Conservation (phyloP, 2,329 filamentous ascomycete species). For the Thermothelomyces thermophilus region DNA sequence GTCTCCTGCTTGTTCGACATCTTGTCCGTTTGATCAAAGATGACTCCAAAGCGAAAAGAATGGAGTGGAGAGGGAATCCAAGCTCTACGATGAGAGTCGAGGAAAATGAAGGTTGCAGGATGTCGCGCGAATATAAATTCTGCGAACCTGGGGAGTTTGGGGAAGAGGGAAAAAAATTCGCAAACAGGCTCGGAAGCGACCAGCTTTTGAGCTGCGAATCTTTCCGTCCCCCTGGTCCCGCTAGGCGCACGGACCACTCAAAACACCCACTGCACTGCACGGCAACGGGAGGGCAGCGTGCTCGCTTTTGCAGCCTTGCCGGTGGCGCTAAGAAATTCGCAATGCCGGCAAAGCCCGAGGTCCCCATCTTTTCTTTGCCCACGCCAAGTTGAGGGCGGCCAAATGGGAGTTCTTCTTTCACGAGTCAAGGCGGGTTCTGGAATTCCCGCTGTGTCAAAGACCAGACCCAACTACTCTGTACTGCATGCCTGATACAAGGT, state of each 20-base stretch:
- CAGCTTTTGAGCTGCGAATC: constrained; percentile 48
- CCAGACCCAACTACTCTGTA: too few relatives aligned
- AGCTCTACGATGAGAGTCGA: constrained; percentile 33
- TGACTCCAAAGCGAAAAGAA: constrained; percentile 44
- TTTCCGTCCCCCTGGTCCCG: constrained; percentile 37
- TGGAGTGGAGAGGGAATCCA: constrained; percentile 54
- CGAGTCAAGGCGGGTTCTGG: background rate
- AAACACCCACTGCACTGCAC: constrained; percentile 11
- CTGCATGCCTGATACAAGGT: too few relatives aligned
- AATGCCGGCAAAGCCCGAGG: constrained; percentile 27
- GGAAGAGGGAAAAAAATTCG: constrained; percentile 44
- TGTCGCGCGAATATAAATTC: constrained; percentile 37
- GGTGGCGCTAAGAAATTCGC: constrained; percentile 19
- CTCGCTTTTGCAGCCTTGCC: constrained; percentile 15
- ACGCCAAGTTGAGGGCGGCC: constrained; percentile 11
- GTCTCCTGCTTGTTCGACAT: constrained; percentile 50
- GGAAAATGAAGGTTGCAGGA: constrained; percentile 25
- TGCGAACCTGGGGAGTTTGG: constrained; percentile 39
- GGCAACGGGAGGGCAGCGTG: constrained; percentile 17
- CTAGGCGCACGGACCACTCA: constrained; percentile 21
- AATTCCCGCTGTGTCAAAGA: too few relatives aligned
- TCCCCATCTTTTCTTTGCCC: constrained; percentile 17
- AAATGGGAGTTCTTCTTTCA: constrained; percentile 11
- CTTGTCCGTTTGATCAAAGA: constrained; percentile 39
- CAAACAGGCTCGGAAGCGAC: constrained; percentile 36